Percentiles rank a stretch among this genome's conserved stretches.
Evolutionary conservation across 768 basidiomycete species (phyloP).

Genomic region (Mycena olivaceomarginata): DNA sequence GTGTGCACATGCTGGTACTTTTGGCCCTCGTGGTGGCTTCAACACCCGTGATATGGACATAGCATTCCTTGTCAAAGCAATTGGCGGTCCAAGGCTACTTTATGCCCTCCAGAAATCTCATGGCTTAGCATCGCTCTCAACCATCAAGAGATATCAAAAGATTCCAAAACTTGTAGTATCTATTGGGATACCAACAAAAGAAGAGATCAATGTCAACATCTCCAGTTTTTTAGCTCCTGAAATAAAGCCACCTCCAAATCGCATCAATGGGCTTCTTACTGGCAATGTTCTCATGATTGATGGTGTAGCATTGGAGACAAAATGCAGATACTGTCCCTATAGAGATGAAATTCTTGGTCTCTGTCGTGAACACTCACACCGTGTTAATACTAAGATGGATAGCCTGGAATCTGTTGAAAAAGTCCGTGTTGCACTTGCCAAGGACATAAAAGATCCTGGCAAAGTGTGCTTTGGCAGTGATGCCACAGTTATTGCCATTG

Average conservation of each 20-base stretch:
- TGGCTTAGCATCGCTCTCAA: not conserved
- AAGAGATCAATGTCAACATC: not conserved
- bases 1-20: not conserved
- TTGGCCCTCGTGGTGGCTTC: not conserved
- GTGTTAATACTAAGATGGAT: too few relatives aligned
- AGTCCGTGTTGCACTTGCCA: too few relatives aligned
- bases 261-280: too few relatives aligned
- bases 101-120: not conserved
- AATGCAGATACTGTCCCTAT: too few relatives aligned
- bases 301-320: too few relatives aligned
- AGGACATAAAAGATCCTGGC: too few relatives aligned
- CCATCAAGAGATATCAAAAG: not conserved
- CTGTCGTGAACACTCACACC: too few relatives aligned
- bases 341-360: too few relatives aligned
- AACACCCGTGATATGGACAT: not conserved
- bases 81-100: not conserved
- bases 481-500: constrained; percentile 27
- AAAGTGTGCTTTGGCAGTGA: too few relatives aligned
- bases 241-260: not conserved
- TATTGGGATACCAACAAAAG: not conserved
- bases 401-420: too few relatives aligned
- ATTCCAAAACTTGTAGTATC: not conserved
- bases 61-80: not conserved
- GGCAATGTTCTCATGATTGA: too few relatives aligned
- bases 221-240: not conserved